Percentiles rank a stretch among this genome's conserved stretches.
These are phyloP conservation scores for Botrytis elliptica DNA, from an alignment of 2,329 filamentous ascomycete species.

Conservation along the genomic window DNA sequence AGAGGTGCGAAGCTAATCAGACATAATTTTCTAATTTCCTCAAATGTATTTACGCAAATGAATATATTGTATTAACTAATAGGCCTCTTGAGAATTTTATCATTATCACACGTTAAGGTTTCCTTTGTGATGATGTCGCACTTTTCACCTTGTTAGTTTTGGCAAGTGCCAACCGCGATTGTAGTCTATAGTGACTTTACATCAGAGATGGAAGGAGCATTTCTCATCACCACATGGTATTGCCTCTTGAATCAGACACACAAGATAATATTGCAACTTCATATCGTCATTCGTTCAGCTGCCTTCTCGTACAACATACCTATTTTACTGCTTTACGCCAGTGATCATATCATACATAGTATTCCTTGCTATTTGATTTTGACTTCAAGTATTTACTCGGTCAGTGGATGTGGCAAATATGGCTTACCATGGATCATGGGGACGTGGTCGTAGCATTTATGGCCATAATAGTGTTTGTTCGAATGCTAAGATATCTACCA, in stretches of 20 bases:
- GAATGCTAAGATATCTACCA: background rate
- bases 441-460: slow-evolving; percentile 6
- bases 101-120: background rate
- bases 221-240: background rate
- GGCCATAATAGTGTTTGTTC: background rate
- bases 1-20: slow-evolving; percentile 4
- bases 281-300: slow-evolving; percentile 10
- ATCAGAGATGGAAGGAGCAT: background rate
- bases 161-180: slow-evolving; percentile 15
- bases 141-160: background rate
- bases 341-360: slow-evolving; percentile 7
- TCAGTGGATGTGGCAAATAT: background rate
- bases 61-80: no score
- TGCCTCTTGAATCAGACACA: background rate
- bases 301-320: background rate
- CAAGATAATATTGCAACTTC: background rate
- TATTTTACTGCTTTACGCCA: slow-evolving; percentile 1
- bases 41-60: background rate
- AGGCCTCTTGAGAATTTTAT: background rate
- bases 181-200: background rate
- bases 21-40: background rate
- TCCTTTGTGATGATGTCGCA: no score
- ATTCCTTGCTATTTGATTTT: slow-evolving; percentile 13
- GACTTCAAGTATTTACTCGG: slow-evolving; percentile 8
- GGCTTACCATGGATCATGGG: slow-evolving; percentile 18